Percentiles rank a stretch among this genome's conserved stretches.
Conservation (phyloP, 1,284 basidiomycete species). For the Hypsizygus ulmarius region DNA sequence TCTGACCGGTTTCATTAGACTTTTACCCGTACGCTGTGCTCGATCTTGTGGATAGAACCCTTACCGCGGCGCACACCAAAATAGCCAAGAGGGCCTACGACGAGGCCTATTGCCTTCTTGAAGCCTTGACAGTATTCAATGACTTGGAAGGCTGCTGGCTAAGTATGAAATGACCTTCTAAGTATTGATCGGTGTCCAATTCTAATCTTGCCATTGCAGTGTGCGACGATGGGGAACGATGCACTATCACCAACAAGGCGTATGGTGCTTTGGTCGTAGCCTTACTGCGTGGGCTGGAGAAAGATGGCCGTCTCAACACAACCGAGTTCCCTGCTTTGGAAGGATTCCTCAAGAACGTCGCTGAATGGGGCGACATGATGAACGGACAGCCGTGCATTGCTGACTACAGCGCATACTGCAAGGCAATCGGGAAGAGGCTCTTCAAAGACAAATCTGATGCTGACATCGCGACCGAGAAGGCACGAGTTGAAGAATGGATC, state of each 20-base stretch:
- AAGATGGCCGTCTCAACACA: constrained; percentile 26
- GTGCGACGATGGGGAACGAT: constrained; percentile 37
- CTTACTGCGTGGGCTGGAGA: constrained; percentile 34
- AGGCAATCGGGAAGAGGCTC: constrained; percentile 34
- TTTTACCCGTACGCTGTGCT: constrained; percentile 32
- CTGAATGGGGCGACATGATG: constrained; percentile 29
- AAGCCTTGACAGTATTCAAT: constrained; percentile 34
- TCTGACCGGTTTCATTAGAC: constrained; percentile 22
- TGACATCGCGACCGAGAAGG: constrained; percentile 28
- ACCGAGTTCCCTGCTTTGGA: constrained; percentile 36
- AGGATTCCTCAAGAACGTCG: constrained; percentile 30
- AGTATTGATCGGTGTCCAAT: neutral
- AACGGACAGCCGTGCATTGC: constrained; percentile 21
- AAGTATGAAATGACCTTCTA: constrained; percentile 24
- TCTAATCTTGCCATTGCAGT: constrained; percentile 20
- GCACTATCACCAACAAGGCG: constrained; percentile 32
- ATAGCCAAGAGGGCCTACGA: constrained; percentile 35
- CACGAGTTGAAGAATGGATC: constrained; percentile 26
- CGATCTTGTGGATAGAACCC: constrained; percentile 33
- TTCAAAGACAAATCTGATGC: constrained; percentile 32
- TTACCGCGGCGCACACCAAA: constrained; percentile 30
- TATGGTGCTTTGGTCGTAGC: constrained; percentile 39
- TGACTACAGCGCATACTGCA: constrained; percentile 33
- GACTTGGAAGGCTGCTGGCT: constrained; percentile 31
- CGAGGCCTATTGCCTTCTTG: constrained; percentile 32